phyloP scores from a whole-genome alignment of 257 asterid species.

The Petunia axillaris region DNA sequence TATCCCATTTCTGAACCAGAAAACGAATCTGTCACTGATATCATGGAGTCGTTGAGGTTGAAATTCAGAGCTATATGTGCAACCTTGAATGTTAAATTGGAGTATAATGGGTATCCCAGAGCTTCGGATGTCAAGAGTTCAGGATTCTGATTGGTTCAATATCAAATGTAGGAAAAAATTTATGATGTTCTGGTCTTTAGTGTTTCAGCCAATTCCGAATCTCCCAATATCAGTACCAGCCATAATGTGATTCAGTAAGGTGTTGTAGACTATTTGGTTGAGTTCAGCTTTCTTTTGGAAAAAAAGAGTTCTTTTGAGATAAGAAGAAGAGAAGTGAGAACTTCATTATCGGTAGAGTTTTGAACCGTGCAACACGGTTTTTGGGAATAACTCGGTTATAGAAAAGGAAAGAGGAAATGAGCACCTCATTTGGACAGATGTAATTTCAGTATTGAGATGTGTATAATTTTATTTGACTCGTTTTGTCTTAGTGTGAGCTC shows the following conservation, averaged over 20 bases:
- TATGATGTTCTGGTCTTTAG: not conserved
- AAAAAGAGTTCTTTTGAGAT: not conserved
- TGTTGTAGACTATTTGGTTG: not conserved
- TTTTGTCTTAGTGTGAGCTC: not conserved
- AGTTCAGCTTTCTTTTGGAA: not conserved
- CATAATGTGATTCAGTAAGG: not conserved
- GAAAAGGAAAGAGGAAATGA: too few relatives aligned
- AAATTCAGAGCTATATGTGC: constrained; percentile 58
- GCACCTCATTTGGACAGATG: not conserved
- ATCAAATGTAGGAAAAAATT: not conserved
- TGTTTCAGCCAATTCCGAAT: not conserved
- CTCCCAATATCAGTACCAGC: not conserved
- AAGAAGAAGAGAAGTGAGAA: not conserved
- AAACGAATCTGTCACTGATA: constrained; percentile 51
- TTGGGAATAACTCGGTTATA: too few relatives aligned
- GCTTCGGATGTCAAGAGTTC: not conserved
- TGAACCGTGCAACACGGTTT: too few relatives aligned
- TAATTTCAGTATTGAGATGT: not conserved
- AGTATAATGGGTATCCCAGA: not conserved
- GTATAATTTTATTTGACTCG: not conserved
- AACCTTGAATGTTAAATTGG: constrained; percentile 52
- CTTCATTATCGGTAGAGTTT: too few relatives aligned
- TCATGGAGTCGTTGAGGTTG: constrained; percentile 57
- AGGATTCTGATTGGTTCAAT: not conserved
- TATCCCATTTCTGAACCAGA: constrained; percentile 64